Base-by-base conservation (phyloP, 768 basidiomycete genomes). In the Russula dissimulans region DNA sequence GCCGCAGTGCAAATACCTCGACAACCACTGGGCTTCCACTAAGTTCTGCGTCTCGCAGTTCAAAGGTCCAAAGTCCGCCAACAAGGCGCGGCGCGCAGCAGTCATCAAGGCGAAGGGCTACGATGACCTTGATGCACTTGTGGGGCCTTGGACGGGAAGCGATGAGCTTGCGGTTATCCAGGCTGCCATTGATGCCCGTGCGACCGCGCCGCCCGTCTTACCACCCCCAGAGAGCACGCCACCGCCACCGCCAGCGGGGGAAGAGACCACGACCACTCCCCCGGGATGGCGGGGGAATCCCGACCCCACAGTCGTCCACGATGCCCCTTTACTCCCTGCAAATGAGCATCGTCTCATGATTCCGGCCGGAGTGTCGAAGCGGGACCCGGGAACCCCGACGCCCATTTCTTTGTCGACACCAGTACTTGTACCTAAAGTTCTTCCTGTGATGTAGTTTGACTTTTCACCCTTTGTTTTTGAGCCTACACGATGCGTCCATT, bases 41-140 rank as follows among this genome's bases (percentile, higher is more conserved):
- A 95, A 95, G 69, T 95, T 92, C 73, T 91, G 93, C 66, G 74
- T 89, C 31, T 78, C 79, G 14, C 90, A 93, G 69, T 91, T 95
- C 79, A 88, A 87, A 67, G 85, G 84, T 3, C 71, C 78, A 39
- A 90, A 86, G 67, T 72, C 77, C 1, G 81, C 87, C 38, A 79
- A 82, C 3, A 85, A 81, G 54, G 72, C 73, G 3, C 71, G 85
- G 49, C 79, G 80, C 52, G 77, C 83, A 17, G 70, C 71, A 0
- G 70, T 94, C 34, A 71, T 80, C 22, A 74, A 77, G 54, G 81
- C 87, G 31, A 93, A 92, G 66, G 72, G 73, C 17, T 93, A 77
- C 45, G 46, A 31, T 5, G 66, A 67, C 31, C 51, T 68, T 26
- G 65, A 66, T 31, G 54, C 59, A 3, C 49, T 67, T 32, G 53